phyloP scores from a whole-genome alignment of 805 yeast genomes.

The Lipomyces orientalis region DNA sequence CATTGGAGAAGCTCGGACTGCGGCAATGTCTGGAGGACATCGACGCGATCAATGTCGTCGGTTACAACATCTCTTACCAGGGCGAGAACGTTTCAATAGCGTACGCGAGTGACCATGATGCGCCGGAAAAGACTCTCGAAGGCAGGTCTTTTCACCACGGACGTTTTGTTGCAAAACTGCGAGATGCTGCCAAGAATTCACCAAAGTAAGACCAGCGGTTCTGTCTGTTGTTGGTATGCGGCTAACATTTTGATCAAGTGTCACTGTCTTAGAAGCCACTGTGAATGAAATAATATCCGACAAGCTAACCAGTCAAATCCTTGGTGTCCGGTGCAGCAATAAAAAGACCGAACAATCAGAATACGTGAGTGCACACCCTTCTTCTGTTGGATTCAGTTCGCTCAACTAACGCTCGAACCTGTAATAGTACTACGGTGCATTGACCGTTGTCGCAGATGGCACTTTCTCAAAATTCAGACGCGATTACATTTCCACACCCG shows the following conservation, averaged over 20 bases:
- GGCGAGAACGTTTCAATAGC: conserved; percentile 64
- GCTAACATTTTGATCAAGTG: conserved; percentile 50
- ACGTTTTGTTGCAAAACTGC: conserved; percentile 75
- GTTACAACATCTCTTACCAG: conserved; percentile 78
- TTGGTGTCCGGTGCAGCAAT: conserved; percentile 67
- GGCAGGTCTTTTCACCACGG: conserved; percentile 97
- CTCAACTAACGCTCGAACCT: not conserved
- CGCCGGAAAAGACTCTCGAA: conserved; percentile 45
- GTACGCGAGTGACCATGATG: conserved; percentile 57
- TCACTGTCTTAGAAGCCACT: conserved; percentile 80
- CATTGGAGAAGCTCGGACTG: conserved; percentile 83
- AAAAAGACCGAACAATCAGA: conserved; percentile 47
- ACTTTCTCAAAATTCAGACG: conserved; percentile 91
- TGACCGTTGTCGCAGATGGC: conserved; percentile 89
- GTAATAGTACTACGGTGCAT: conserved; percentile 58
- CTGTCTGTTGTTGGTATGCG: not conserved
- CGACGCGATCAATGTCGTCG: conserved; percentile 76
- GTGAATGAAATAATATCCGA: conserved; percentile 71
- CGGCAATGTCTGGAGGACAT: conserved; percentile 72
- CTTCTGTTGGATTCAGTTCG: not conserved
- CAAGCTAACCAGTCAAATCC: conserved; percentile 58
- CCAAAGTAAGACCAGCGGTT: conserved; percentile 42
- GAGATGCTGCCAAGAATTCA: conserved; percentile 70
- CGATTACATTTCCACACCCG: conserved; percentile 66
- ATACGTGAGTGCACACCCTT: conserved; percentile 44